A percentile compares a stretch with the other conserved stretches of the same genome.
phyloP scores from a whole-genome alignment of 1,284 basidiomycete genomes.

The Cystobasidium pallidum region DNA sequence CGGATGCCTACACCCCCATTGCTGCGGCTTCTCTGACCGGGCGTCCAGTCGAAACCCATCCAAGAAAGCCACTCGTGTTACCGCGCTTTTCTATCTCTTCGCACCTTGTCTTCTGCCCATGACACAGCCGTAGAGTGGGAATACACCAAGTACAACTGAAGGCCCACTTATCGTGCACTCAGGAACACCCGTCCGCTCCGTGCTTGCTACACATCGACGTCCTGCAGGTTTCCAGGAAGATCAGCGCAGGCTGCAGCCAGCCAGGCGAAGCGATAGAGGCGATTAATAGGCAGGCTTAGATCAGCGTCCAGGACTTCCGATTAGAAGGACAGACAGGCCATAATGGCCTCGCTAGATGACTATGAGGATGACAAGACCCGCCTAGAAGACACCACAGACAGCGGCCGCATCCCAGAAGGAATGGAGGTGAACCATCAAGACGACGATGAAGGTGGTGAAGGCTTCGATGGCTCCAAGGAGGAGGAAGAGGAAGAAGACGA shows the following conservation, averaged over 20 bases:
- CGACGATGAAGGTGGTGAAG: constrained; percentile 53
- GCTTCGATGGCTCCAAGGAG: constrained; percentile 61
- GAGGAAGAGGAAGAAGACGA: constrained; percentile 65
- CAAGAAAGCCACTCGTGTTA: background rate
- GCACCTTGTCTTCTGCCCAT: background rate
- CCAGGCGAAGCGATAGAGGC: background rate
- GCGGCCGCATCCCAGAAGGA: constrained; percentile 12
- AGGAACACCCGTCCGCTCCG: background rate
- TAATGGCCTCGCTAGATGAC: constrained; percentile 25
- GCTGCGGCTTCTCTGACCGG: background rate
- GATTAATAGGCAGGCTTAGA: background rate
- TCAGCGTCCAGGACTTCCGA: background rate
- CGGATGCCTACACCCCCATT: background rate
- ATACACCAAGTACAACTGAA: background rate
- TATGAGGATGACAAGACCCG: constrained; percentile 16
- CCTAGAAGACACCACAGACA: constrained; percentile 26
- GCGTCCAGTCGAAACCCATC: background rate
- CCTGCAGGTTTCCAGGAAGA: background rate
- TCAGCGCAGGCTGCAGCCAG: background rate
- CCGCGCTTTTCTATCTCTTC: background rate
- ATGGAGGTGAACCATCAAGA: constrained; percentile 45
- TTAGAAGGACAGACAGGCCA: background rate
- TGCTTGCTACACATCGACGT: background rate
- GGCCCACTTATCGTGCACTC: background rate
- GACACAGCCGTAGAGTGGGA: background rate